phyloP scores from a whole-genome alignment of 306 rosid species.

The Rosa lucieae region DNA sequence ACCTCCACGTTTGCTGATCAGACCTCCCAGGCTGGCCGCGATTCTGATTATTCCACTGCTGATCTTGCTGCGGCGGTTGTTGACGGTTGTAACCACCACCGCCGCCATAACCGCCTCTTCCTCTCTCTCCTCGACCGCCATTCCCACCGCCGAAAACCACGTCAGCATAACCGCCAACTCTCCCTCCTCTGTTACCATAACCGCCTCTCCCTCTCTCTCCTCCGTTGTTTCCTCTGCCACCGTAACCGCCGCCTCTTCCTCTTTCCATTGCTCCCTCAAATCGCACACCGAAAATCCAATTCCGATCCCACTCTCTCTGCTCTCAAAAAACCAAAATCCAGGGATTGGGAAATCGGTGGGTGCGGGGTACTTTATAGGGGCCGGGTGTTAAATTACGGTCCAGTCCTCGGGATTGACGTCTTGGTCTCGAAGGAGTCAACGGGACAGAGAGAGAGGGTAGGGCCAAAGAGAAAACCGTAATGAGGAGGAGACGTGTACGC shows the following conservation, averaged over 20 bases:
- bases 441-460: too few species aligned
- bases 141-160: neutral
- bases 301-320: neutral
- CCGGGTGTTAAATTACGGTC: neutral
- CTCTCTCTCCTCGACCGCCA: neutral
- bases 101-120: constrained; percentile 7
- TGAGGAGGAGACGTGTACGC: neutral
- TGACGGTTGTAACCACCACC: constrained; percentile 5
- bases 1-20: neutral
- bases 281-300: neutral
- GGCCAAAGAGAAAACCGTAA: neutral
- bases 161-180: constrained; percentile 1
- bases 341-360: too few species aligned
- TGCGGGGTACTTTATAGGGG: neutral
- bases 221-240: neutral
- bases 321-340: neutral
- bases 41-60: neutral
- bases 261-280: constrained; percentile 11
- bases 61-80: neutral
- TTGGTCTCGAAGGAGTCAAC: neutral
- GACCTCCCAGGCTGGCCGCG: constrained; percentile 4
- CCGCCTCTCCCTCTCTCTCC: neutral
- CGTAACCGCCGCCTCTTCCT: constrained; percentile 15
- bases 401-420: neutral
- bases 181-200: neutral